Percentiles rank a stretch among this genome's conserved stretches.
Evolutionary conservation across 208 protist species (phyloP).

Genomic region (Acanthamoeba lenticulata): DNA sequence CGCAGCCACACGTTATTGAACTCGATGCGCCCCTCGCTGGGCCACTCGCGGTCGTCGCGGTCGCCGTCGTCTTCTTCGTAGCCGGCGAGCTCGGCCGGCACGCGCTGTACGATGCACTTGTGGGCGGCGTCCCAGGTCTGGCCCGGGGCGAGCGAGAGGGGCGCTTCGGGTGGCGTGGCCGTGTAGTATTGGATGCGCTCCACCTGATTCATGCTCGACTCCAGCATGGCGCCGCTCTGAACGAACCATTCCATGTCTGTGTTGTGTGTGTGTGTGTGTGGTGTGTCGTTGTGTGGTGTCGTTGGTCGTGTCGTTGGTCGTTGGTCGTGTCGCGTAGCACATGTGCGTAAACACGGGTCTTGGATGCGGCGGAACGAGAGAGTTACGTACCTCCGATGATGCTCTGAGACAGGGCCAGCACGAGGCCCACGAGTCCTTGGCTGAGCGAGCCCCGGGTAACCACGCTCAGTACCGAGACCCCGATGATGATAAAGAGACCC

Average conservation of each 20-base stretch:
- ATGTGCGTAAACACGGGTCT: not conserved
- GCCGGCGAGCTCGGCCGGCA: not conserved
- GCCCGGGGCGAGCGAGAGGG: not conserved
- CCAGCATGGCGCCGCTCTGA: constrained; percentile 68
- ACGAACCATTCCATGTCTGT: constrained; percentile 71
- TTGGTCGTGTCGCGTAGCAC: not conserved
- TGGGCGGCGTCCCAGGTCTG: not conserved
- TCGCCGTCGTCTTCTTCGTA: not conserved
- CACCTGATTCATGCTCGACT: constrained; percentile 80
- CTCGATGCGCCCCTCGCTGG: constrained; percentile 2
- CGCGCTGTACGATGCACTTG: not conserved
- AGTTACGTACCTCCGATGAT: not conserved
- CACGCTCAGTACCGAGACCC: too few species aligned
- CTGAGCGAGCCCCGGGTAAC: constrained; percentile 58
- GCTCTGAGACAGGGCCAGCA: not conserved
- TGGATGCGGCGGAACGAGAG: not conserved
- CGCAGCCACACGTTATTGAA: not conserved
- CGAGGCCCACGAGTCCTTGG: not conserved
- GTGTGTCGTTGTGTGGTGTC: not conserved
- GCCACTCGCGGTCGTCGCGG: not conserved
- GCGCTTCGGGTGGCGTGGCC: constrained; percentile 53
- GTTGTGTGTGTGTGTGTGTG: constrained; percentile 39
- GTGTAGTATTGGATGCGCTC: constrained; percentile 84
- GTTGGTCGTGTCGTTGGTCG: not conserved
- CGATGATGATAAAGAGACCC: too few species aligned